Base-by-base conservation (phyloP, 2,329 filamentous ascomycete genomes). In the Penicillium sp. region DNA sequence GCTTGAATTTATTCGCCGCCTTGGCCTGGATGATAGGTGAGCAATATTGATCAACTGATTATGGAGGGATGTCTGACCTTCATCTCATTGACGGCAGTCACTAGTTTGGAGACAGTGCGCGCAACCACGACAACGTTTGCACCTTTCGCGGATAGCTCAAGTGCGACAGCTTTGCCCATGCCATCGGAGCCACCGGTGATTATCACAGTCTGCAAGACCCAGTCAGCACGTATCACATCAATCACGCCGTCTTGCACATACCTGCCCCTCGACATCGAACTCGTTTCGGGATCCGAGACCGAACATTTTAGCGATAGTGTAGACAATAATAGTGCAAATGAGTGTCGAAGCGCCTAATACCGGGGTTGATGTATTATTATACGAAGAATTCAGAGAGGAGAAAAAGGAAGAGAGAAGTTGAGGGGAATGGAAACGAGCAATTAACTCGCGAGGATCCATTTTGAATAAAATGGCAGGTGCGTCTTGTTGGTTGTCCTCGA, bases 171-270 rank as follows among this genome's bases (percentile, higher is more conserved):
- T 64, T 87, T 85, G 57, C 94, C 94, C 88, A 97, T 90, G 56
- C 94, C 94, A 70, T 97, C 90, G 0, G 94, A 97, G 32, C 88
- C 92, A 45, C 94, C 94, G 0, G 94, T 99, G 50, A 99, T 80
- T 53, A 97, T 80, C 50, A 95, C 82, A 2, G 92, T 96, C 92
- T 96, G 65, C 10, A 34, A 29, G 18, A 55, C 52, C 48, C 7
- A 47, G 51, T 69, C 39, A 69, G 59, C 24, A 43, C 4, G n/a
- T 50, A n/a, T 2, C 14, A 11, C 4, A 18, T 24, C 5, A 34
- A 16, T 31, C 29, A 42, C 26, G 35, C 7, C 18, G n/a, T 14
- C 8, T 31, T 44, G 29, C 14, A 65, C 79, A 65, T 76, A 94
- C 92, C 81, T 89, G 89, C 72, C 91, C 91, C 66, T 92, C 86